A percentile compares a stretch with the other conserved stretches of the same genome.
These are phyloP conservation scores for Boletellus emodensis DNA, from an alignment of 768 basidiomycete genomes.

Conservation along the genomic window DNA sequence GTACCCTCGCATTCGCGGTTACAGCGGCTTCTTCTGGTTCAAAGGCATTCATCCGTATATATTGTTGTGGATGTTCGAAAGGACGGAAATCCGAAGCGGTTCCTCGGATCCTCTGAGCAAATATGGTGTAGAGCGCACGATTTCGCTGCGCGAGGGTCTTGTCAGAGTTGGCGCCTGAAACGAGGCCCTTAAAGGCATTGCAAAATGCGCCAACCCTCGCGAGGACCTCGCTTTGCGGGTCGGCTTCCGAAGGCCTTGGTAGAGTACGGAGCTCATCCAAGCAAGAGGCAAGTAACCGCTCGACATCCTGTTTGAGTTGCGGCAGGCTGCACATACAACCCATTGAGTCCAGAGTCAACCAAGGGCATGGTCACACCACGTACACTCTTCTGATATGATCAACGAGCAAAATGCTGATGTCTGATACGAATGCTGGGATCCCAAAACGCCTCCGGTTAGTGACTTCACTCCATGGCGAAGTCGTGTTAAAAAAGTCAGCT, in stretches of 20 bases:
- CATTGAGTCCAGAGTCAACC: conserved; percentile 1
- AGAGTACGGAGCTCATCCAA: conserved; percentile 34
- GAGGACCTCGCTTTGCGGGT: conserved; percentile 46
- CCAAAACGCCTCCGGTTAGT: conserved; percentile 49
- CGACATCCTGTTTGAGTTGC: conserved; percentile 37
- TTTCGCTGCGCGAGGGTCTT: conserved; percentile 38
- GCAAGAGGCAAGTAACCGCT: conserved; percentile 36
- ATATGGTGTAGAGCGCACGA: conserved; percentile 29
- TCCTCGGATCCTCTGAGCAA: conserved; percentile 33
- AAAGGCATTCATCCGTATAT: conserved; percentile 6
- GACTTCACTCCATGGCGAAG: conserved; percentile 52
- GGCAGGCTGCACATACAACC: conserved; percentile 40
- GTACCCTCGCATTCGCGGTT: neutral
- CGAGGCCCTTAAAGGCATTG: conserved; percentile 30
- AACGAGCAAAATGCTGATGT: conserved; percentile 51
- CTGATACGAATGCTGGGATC: conserved; percentile 45
- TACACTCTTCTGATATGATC: conserved; percentile 52
- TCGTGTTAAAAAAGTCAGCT: conserved; percentile 43
- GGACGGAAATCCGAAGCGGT: conserved; percentile 44
- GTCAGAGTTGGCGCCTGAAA: conserved; percentile 31
- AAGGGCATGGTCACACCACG: conserved; percentile 12
- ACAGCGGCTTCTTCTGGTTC: conserved; percentile 4
- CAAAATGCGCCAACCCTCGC: conserved; percentile 44
- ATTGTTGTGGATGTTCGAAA: conserved; percentile 13
- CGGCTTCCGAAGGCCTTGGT: conserved; percentile 35